phyloP scores from a whole-genome alignment of 305 asterid species.

The Solanum hybrid region DNA sequence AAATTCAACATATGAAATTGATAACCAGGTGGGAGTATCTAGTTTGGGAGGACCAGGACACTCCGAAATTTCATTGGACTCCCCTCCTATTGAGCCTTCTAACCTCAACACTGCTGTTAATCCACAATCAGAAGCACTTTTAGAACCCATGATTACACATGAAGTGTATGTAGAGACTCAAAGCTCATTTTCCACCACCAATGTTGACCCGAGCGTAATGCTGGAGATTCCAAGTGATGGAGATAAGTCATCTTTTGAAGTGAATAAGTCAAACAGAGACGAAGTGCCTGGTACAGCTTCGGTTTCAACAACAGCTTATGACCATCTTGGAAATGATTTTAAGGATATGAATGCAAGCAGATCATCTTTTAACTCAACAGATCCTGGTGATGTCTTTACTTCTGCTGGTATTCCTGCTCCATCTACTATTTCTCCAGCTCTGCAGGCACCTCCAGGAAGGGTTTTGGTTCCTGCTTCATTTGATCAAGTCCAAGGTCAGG shows the following conservation, averaged over 20 bases:
- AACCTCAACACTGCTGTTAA: conserved; percentile 9
- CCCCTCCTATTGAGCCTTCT: conserved; percentile 30
- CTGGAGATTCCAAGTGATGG: conserved; percentile 26
- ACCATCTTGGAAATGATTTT: conserved; percentile 27
- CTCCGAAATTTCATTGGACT: conserved; percentile 18
- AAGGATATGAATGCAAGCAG: conserved; percentile 26
- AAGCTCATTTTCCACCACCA: conserved; percentile 25
- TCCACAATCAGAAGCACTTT: conserved; percentile 26
- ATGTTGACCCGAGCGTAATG: conserved; percentile 9
- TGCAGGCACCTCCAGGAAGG: conserved; percentile 64
- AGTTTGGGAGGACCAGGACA: conserved; percentile 19
- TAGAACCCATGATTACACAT: conserved; percentile 26
- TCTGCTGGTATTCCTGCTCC: conserved; percentile 95
- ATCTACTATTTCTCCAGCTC: conserved; percentile 63
- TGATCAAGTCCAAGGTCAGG: conserved; percentile 86
- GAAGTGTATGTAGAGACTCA: conserved; percentile 25
- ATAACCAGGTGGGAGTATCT: conserved; percentile 22
- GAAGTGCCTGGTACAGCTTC: conserved; percentile 24
- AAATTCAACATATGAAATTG: conserved; percentile 22
- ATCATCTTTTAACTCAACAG: conserved; percentile 31
- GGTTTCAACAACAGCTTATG: conserved; percentile 29
- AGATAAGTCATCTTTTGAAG: conserved; percentile 21
- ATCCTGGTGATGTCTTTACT: conserved; percentile 45
- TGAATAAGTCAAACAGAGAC: conserved; percentile 18
- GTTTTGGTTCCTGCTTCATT: conserved; percentile 86